Conservation (phyloP, 1,139 yeast species). For the Sugiyamaella castrensis region DNA sequence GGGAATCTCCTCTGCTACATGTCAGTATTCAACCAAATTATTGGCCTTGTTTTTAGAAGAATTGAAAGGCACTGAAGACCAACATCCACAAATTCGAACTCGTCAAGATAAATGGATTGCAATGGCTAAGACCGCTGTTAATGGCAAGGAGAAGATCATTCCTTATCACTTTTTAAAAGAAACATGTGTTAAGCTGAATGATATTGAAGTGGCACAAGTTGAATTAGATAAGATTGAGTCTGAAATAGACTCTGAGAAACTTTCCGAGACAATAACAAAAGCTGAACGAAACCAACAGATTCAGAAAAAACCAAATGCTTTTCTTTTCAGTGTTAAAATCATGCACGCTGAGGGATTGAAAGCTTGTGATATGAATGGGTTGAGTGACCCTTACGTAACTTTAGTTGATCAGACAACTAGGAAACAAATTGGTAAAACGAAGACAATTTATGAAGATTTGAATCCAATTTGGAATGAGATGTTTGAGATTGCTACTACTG, state of each 20-base stretch:
- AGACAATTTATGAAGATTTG: constrained; percentile 56
- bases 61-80: constrained; percentile 36
- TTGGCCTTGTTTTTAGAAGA: constrained; percentile 51
- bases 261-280: constrained; percentile 1
- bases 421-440: constrained; percentile 66
- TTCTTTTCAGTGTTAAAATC: constrained; percentile 63
- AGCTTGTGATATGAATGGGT: constrained; percentile 50
- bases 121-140: constrained; percentile 45
- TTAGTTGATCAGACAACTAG: constrained; percentile 56
- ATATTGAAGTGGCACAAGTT: constrained; percentile 59
- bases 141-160: constrained; percentile 34
- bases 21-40: constrained; percentile 50
- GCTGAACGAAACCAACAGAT: constrained; percentile 24
- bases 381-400: constrained; percentile 66
- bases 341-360: constrained; percentile 69
- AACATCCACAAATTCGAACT: constrained; percentile 18
- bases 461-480: constrained; percentile 91
- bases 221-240: constrained; percentile 61
- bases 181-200: constrained; percentile 75
- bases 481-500: constrained; percentile 52
- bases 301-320: constrained; percentile 42
- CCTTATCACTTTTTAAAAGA: constrained; percentile 58
- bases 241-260: constrained; percentile 54
- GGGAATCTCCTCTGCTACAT: constrained; percentile 59
- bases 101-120: constrained; percentile 41